phyloP scores from a whole-genome alignment of 192 early-diverging fungal species.

The Chytriomyces sp. region DNA sequence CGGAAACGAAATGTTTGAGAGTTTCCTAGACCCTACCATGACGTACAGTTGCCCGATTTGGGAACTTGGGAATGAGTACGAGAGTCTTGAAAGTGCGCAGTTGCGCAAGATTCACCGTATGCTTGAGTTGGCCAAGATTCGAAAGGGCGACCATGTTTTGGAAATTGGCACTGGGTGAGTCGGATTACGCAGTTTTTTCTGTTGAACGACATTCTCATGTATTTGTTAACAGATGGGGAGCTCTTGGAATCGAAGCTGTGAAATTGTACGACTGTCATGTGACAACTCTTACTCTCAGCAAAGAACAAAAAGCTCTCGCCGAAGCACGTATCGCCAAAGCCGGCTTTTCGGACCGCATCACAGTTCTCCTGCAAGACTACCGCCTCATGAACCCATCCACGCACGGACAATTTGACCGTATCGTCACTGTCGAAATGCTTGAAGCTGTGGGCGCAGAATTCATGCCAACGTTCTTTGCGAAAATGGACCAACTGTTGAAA shows the following conservation, averaged over 20 bases:
- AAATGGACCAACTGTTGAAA: conserved; percentile 62
- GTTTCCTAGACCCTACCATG: conserved; percentile 71
- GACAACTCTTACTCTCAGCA: conserved; percentile 67
- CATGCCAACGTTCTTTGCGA: conserved; percentile 66
- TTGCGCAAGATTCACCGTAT: conserved; percentile 66
- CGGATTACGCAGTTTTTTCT: neutral
- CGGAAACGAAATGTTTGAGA: conserved; percentile 75
- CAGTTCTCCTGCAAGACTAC: conserved; percentile 70
- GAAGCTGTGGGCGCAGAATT: conserved; percentile 76
- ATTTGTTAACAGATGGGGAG: conserved; percentile 61
- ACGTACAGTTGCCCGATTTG: conserved; percentile 78
- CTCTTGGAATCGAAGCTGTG: conserved; percentile 69
- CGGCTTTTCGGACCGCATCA: conserved; percentile 60
- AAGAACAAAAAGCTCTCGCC: conserved; percentile 69
- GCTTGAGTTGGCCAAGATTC: conserved; percentile 60
- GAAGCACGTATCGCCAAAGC: conserved; percentile 66
- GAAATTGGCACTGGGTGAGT: conserved; percentile 70
- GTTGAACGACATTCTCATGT: neutral
- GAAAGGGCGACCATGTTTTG: conserved; percentile 62
- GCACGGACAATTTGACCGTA: conserved; percentile 68
- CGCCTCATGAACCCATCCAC: conserved; percentile 59
- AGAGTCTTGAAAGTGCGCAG: conserved; percentile 70
- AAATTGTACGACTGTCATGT: conserved; percentile 62
- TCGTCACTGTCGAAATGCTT: conserved; percentile 77
- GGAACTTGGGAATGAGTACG: conserved; percentile 34